These are phyloP conservation scores for Fonsecaea multimorphosa DNA, from an alignment of 2,329 filamentous ascomycete genomes.

Conservation along the genomic window DNA sequence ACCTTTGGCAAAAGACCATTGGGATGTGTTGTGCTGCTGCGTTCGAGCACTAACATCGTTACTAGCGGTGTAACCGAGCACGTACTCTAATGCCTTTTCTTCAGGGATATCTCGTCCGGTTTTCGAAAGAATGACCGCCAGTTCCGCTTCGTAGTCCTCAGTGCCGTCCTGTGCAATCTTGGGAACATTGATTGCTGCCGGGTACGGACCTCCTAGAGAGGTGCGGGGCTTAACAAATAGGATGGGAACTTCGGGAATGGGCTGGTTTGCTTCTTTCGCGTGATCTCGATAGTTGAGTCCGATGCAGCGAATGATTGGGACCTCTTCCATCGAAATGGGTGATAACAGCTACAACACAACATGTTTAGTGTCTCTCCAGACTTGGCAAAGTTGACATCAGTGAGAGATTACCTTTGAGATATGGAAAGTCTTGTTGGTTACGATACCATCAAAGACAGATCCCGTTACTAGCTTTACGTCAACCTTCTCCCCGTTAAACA, in stretches of 20 bases:
- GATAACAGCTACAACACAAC: background rate
- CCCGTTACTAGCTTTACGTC: slow-evolving; percentile 44
- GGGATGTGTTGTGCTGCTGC: slow-evolving; percentile 43
- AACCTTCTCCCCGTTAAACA: slow-evolving; percentile 43
- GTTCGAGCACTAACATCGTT: slow-evolving; percentile 50
- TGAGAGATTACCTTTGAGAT: slow-evolving; percentile 1
- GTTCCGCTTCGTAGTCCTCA: slow-evolving; percentile 51
- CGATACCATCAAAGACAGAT: slow-evolving; percentile 45
- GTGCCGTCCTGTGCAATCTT: slow-evolving; percentile 46
- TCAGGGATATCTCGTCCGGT: slow-evolving; percentile 46
- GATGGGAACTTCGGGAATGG: slow-evolving; percentile 44
- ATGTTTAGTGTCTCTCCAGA: no score
- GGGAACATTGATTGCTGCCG: slow-evolving; percentile 41
- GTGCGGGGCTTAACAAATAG: slow-evolving; percentile 49
- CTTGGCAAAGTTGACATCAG: background rate
- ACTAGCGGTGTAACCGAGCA: slow-evolving; percentile 48
- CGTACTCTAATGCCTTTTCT: slow-evolving; percentile 46
- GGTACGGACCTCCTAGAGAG: slow-evolving; percentile 42
- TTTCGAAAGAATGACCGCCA: slow-evolving; percentile 46
- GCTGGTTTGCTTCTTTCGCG: slow-evolving; percentile 46
- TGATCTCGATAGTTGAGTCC: slow-evolving; percentile 54
- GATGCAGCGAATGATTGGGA: slow-evolving; percentile 48
- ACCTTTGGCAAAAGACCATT: slow-evolving; percentile 50
- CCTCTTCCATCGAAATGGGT: slow-evolving; percentile 7
- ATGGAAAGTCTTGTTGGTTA: slow-evolving; percentile 40